Evolutionary conservation across 371 early-diverging fungal genomes (phyloP).

Genomic region (Choanephora cucurbitarum): DNA sequence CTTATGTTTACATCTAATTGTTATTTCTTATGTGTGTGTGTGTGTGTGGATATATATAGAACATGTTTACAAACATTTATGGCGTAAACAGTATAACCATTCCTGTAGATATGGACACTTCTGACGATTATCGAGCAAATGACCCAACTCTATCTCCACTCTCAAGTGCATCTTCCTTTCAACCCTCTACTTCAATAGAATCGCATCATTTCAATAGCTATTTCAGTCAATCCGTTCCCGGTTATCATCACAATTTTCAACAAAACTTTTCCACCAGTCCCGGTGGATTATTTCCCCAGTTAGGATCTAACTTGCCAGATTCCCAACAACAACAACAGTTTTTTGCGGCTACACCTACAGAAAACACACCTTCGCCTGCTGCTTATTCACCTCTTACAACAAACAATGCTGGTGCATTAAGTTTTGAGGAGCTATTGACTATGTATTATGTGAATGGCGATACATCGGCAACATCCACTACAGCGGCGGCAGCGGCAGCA

Average conservation of each 20-base stretch:
- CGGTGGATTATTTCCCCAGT: conserved; percentile 26
- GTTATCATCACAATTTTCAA: conserved; percentile 17
- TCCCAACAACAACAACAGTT: conserved; percentile 20
- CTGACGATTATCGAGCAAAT: conserved; percentile 21
- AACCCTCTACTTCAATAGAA: conserved; percentile 26
- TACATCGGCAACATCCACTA: background rate
- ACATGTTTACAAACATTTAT: conserved; percentile 21
- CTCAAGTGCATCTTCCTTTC: conserved; percentile 23
- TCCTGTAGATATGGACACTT: conserved; percentile 37
- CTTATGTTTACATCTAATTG: background rate
- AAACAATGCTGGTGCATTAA: conserved; percentile 34
- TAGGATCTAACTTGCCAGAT: conserved; percentile 19
- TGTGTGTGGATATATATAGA: background rate
- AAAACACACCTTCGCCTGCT: conserved; percentile 25
- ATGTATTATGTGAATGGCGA: conserved; percentile 32
- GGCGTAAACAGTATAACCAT: conserved; percentile 40
- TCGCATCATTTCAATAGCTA: conserved; percentile 16
- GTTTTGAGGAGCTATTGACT: conserved; percentile 36
- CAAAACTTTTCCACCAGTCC: conserved; percentile 12
- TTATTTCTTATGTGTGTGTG: background rate
- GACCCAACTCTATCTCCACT: conserved; percentile 19
- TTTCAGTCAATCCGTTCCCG: conserved; percentile 31
- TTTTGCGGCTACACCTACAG: conserved; percentile 23
- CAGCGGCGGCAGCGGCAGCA: conserved; percentile 19
- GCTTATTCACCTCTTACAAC: conserved; percentile 9